Base-by-base conservation (phyloP, 257 asterid species). In the Mitragyna speciosa region DNA sequence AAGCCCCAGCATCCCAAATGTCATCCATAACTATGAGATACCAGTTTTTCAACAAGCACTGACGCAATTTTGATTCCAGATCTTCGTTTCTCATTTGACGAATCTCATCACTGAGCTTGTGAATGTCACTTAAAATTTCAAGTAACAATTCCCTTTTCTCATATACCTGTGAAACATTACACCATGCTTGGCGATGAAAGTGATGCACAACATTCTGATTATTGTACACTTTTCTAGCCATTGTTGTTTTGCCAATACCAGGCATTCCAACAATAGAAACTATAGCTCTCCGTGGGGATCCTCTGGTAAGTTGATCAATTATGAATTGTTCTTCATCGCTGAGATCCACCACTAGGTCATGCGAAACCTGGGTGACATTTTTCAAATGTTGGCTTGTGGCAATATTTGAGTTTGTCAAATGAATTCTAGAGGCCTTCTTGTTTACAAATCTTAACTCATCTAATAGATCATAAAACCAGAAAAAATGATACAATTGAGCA, bases 11-110 rank as follows among this genome's bases (percentile, higher is more conserved):
- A n/a, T 73, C 67, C 67, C 67, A 52, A 17, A 73, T 30, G 19
- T 73, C 77, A 73, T 73, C 77, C 77, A 73, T 56, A 31, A 73
- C 69, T 4, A 52, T 54, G 77, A 73, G 77, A 54, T 73, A 73
- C 49, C 39, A 52, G 51, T 31, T 47, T 54, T 58, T 52, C 77
- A 73, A 31, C 20, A 73, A 33, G 67, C 67, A 73, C 11, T n/a
- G 77, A 8, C 67, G 77, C 51, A 73, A 5, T 19, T 30, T 73
- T 54, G 30, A 24, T 41, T 73, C 66, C 33, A 73, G 77, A 52
- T 54, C 77, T 51, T 54, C 67, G 3, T 7, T 36, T 12, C 31
- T 30, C 77, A 73, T 52, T 22, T 5, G 67, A 17, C 22, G 49
- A 19, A 54, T 20, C 28, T 52, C 67, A 17, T 51, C 67, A 52